Evolutionary conservation across 805 yeast species (phyloP), one percentile per base, ranked within the genome.

Genomic region (Scheffersomyces stipitis): DNA sequence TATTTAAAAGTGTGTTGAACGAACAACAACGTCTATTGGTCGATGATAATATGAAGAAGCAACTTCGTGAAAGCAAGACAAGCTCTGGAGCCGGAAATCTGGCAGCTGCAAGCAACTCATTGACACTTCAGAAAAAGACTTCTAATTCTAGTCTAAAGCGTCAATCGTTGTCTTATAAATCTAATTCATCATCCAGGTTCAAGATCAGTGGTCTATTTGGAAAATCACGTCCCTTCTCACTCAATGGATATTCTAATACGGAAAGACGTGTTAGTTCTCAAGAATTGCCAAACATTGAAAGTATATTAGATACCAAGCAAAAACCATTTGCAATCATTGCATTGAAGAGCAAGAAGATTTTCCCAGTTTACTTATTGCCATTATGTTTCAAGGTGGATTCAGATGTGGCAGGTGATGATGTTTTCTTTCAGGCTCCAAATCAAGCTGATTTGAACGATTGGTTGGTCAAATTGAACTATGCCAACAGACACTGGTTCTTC

Each of bases 381-480:
- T 60, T 62, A 30, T 65, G 74, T 30, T 77, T 78, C 59, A 75
- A 75, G 43, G 60, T 78, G 26, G 78, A 69, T 40, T 50, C 66
- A 22, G 70, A 66, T 45, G 45, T 61, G 53, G 49, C 69, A 46
- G 62, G 72, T 39, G 75, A 74, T 10, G 86, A 82, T 38, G 74
- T 64, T 52, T 67, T 78, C 27, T 72, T 90, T 50, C 96, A 91
- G 58, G 82, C 91, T 0, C 54, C 74, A 0, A 66, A 60, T 42
- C 81, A 79, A 4, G 42, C 52, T 1, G 95, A 86, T 20, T 76
- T 83, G 38, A 78, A 76, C 35, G 87, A 80, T 29, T 90, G 97
- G 98, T 66, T 86, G 30, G 62, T 66, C 30, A 66, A 63, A 40
- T 50, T 75, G 37, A 68, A 63, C 37, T 74, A 58, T 44, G 71